phyloP scores from a whole-genome alignment of 2,329 filamentous ascomycete species.

The Aspergillus sp. region DNA sequence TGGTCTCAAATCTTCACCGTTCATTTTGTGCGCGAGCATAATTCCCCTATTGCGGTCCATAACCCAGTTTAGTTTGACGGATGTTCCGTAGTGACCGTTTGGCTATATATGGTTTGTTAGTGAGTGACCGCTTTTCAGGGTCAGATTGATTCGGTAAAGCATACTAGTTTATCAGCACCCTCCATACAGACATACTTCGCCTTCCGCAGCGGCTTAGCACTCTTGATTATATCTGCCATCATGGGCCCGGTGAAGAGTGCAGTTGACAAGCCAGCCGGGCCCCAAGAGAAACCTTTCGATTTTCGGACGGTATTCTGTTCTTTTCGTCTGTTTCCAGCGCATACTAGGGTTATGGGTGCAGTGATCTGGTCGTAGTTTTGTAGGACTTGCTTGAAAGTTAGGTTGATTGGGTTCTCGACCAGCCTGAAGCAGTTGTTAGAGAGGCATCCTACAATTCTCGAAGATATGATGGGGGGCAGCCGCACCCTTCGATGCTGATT shows the following conservation, averaged over 20 bases:
- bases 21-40: conserved; percentile 88
- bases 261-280: conserved; percentile 80
- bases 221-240: conserved; percentile 68
- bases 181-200: conserved; percentile 89
- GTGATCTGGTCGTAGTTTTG: conserved; percentile 77
- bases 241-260: conserved; percentile 83
- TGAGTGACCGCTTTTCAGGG: not conserved
- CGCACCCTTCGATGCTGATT: conserved; percentile 77
- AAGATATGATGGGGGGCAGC: not conserved
- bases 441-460: not conserved
- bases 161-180: conserved; percentile 74
- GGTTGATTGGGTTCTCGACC: conserved; percentile 71
- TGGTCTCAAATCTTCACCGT: conserved; percentile 74
- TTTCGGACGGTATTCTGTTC: conserved; percentile 91
- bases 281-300: conserved; percentile 94
- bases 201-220: conserved; percentile 65
- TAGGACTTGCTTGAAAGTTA: conserved; percentile 72
- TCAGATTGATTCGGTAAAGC: conserved; percentile 10
- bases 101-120: conserved; percentile 50
- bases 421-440: conserved; percentile 47
- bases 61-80: conserved; percentile 83
- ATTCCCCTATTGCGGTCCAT: conserved; percentile 81
- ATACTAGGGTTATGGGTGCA: conserved; percentile 84
- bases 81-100: conserved; percentile 87
- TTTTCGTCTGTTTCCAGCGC: conserved; percentile 87